These are phyloP conservation scores for Craterostigma plantagineum DNA, from an alignment of 257 asterid genomes.

Conservation along the genomic window DNA sequence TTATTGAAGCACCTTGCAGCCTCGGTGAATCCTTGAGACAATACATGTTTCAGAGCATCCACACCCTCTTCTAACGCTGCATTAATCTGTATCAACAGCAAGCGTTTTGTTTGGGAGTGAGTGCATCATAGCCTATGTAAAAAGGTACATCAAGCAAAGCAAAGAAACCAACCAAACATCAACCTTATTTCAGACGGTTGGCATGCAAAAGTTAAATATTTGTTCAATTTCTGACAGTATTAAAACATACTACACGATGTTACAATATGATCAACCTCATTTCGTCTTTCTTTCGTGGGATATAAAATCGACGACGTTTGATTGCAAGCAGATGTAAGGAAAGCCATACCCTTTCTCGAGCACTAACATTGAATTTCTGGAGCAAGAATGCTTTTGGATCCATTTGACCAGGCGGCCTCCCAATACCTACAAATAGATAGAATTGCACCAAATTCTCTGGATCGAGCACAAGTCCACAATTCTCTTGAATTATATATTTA, in stretches of 20 bases:
- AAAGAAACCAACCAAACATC: too few species aligned
- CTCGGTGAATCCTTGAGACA: constrained; percentile 62
- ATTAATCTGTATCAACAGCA: constrained; percentile 32
- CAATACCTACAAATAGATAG: constrained; percentile 42
- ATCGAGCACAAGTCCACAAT: constrained; percentile 6
- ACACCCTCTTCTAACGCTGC: constrained; percentile 65
- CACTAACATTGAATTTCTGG: constrained; percentile 65
- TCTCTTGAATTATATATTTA: constrained; percentile 8
- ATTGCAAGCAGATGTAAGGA: not conserved
- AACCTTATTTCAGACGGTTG: not conserved
- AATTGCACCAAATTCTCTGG: not conserved
- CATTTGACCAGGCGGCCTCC: constrained; percentile 95
- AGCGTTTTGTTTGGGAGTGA: not conserved
- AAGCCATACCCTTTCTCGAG: constrained; percentile 58
- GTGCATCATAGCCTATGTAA: too few species aligned
- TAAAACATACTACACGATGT: constrained; percentile 1
- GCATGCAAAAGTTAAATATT: not conserved
- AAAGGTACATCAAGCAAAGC: too few species aligned
- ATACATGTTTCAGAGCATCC: constrained; percentile 41
- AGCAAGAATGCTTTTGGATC: constrained; percentile 93
- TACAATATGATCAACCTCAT: not conserved
- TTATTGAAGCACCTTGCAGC: constrained; percentile 53
- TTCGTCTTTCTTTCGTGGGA: too few species aligned
- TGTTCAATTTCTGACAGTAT: not conserved
- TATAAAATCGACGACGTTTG: too few species aligned